phyloP scores from a whole-genome alignment of 192 early-diverging fungal genomes.

The Coemansia sp. region DNA sequence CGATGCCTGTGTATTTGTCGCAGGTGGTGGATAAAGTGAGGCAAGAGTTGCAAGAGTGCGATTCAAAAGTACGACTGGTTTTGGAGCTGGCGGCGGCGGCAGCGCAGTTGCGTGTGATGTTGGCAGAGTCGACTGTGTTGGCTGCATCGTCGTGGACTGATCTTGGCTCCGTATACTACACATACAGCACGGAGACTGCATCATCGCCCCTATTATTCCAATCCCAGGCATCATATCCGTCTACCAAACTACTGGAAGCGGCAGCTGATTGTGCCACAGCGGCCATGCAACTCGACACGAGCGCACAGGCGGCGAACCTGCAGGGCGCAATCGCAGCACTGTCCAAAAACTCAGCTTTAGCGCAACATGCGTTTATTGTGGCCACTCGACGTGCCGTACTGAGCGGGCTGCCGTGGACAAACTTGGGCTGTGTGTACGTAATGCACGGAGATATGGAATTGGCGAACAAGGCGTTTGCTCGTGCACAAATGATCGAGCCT shows the following conservation, averaged over 20 bases:
- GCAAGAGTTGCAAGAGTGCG: slow-evolving; percentile 7
- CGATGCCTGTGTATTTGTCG: slow-evolving; percentile 19
- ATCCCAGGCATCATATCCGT: neutral
- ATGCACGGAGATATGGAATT: slow-evolving; percentile 69
- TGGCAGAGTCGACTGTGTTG: slow-evolving; percentile 14
- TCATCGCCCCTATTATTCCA: neutral
- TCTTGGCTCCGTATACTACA: slow-evolving; percentile 32
- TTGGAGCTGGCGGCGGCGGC: slow-evolving; percentile 27
- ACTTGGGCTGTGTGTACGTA: slow-evolving; percentile 80
- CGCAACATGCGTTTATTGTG: slow-evolving; percentile 84
- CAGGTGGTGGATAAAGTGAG: slow-evolving; percentile 10
- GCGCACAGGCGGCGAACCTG: slow-evolving; percentile 66
- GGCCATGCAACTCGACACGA: slow-evolving; percentile 61
- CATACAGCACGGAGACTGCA: slow-evolving; percentile 2
- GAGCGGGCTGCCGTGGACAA: slow-evolving; percentile 74
- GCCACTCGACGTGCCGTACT: slow-evolving; percentile 68
- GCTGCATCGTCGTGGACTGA: slow-evolving; percentile 44
- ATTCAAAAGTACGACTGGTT: slow-evolving; percentile 5
- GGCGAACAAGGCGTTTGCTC: slow-evolving; percentile 68
- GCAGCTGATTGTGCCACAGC: slow-evolving; percentile 44
- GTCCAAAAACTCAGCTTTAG: slow-evolving; percentile 54
- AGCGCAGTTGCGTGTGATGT: slow-evolving; percentile 22
- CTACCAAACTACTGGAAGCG: slow-evolving; percentile 21
- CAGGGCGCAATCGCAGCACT: slow-evolving; percentile 65
- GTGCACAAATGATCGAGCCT: slow-evolving; percentile 74